Evolutionary conservation across 768 basidiomycete genomes (phyloP), one percentile per base, ranked within the genome.

Genomic region (Kwoniella shandongensis): DNA sequence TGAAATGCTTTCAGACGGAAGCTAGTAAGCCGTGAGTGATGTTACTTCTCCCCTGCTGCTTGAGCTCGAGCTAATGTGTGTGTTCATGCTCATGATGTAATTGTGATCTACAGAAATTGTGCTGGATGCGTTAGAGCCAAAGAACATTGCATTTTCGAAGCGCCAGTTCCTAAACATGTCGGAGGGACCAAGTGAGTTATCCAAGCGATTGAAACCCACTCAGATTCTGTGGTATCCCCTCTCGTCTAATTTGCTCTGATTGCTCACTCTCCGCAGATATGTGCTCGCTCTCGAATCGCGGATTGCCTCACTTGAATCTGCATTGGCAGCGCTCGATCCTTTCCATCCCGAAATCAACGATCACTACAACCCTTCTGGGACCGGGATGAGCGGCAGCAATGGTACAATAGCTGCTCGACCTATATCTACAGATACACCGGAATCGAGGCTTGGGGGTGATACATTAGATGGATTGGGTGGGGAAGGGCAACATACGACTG

Each of bases 1-100:
- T 61, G 32, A 61, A 61, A 27, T 61, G 59, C 35, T 51, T 49
- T 36, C 32, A 42, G n/a, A 15, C 25, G 2, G 58, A 53, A n/a
- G 44, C 25, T 8, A 27, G 26, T 17, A 32, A 22, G 18, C 17
- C n/a, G 58, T 59, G n/a, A 32, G 51, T 41, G 7, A n/a, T 15
- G 27, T 20, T 40, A 20, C 15, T 20, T n/a, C 32, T 32, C 32
- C 32, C 6, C 13, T n/a, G n/a, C n/a, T n/a, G n/a, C n/a, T n/a
- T n/a, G n/a, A n/a, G n/a, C n/a, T n/a, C n/a, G n/a, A n/a, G 13
- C 32, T 32, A 13, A 32, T 32, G 7, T 32, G 6, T 32, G 32
- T 13, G 32, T 32, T 32, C 13, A 4, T 7, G 5, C n/a, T n/a
- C 8, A 17, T 18, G 44, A 23, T 10, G 26, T 46, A n/a, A n/a